Conservation (phyloP, 331 rosid genomes). For the Malus hybrid region DNA sequence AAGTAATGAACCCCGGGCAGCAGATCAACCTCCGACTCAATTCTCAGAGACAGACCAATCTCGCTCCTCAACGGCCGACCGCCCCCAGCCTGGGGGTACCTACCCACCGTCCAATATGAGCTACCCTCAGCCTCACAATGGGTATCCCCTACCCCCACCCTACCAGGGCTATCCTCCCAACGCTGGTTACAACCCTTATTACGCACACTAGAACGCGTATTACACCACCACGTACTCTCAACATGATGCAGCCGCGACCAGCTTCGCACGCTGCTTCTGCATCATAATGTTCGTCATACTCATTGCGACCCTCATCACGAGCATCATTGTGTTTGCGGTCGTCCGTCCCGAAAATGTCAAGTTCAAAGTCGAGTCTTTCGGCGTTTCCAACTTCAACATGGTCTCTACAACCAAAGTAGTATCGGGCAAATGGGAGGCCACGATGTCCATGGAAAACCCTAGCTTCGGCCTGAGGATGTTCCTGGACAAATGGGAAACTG, state of each 20-base stretch:
- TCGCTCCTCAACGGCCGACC: neutral
- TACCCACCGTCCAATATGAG: slow-evolving; percentile 12
- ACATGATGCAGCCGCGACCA: neutral
- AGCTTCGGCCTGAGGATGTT: neutral
- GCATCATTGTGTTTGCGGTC: neutral
- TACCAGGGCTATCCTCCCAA: neutral
- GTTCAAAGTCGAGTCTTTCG: neutral
- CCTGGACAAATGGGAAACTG: neutral
- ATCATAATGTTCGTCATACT: neutral
- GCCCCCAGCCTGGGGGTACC: neutral
- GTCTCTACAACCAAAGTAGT: neutral
- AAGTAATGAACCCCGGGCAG: neutral
- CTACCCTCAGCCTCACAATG: slow-evolving; percentile 13
- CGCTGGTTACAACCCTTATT: neutral
- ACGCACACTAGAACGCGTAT: neutral
- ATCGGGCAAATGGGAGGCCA: neutral
- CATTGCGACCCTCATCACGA: neutral
- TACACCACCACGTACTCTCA: slow-evolving; percentile 17
- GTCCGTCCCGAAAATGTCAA: neutral
- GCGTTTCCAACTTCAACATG: neutral
- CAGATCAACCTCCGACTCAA: neutral
- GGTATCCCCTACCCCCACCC: neutral
- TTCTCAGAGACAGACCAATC: neutral
- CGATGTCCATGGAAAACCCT: neutral
- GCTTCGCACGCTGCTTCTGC: slow-evolving; percentile 21